Evolutionary conservation across 495 filamentous ascomycete genomes (phyloP), one percentile per base, ranked within the genome.

Genomic region (Neurospora sp.): DNA sequence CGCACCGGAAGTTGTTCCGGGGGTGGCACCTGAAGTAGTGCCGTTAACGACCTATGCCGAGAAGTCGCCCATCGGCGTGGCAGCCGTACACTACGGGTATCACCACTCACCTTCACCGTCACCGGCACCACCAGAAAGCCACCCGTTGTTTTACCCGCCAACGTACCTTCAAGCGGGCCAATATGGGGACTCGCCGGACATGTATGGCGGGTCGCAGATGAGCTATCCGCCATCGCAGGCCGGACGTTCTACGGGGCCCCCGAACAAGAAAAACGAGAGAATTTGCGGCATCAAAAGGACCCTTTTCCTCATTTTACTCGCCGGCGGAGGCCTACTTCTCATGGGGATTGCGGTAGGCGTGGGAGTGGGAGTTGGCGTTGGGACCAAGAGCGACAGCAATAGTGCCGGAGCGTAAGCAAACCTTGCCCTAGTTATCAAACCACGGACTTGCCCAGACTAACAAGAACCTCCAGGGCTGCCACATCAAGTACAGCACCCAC

Each of bases 331-430:
- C 0, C 11, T 78, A 42, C 31, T 75, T 54, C 71, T 77, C 14
- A 16, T 76, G n/a, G 76, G 42, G 5, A 71, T 78, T 16, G 77
- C 71, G 37, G 41, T 78, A 31, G 76, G 76, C 9, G 77, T 77
- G 1, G 76, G 77, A 14, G 74, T 78, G 39, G 76, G 72, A 10
- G 74, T 77, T 12, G 77, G 74, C 16, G 23, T 72, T 23, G 62
- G 42, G 14, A 71, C 66, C 27, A 72, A 76, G 42, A 73, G 72
- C 23, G 71, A 46, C 12, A 62, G 23, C 23, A 12, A 59, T 5
- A 14, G 20, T 59, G 54, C 54, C 54, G 6, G 12, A 62, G 54
- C 54, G 23, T 31, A 62, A 62, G 23, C 54, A 62, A 31, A 31
- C 23, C 12, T 62, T 7, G 16, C 0, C 23, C 16, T 11, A 27